These are phyloP conservation scores for Rhodamnia argentea DNA, from an alignment of 345 rosid species.

Conservation along the genomic window DNA sequence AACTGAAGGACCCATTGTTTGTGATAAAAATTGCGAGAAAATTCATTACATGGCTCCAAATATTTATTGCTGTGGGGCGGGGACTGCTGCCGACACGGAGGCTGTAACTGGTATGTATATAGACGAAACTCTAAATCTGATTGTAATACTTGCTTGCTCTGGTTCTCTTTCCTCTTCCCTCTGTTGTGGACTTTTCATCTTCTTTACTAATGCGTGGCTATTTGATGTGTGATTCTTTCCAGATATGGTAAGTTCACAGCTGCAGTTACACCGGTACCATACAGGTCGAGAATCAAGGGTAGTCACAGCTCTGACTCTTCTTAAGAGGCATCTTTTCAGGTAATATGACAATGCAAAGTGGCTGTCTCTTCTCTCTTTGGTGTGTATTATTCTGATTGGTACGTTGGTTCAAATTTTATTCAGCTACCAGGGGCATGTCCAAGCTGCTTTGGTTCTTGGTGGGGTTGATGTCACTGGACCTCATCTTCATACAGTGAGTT, in stretches of 20 bases:
- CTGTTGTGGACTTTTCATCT: background rate
- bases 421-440: constrained; percentile 16
- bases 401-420: background rate
- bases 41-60: constrained; percentile 99
- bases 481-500: constrained; percentile 14
- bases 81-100: constrained; percentile 97
- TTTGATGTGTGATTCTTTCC: background rate
- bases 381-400: background rate
- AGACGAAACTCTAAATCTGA: background rate
- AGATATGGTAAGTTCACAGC: constrained; percentile 18
- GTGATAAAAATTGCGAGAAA: constrained; percentile 97
- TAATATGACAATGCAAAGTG: background rate
- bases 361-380: background rate
- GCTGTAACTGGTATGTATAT: constrained; percentile 77
- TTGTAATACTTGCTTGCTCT: background rate
- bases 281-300: constrained; percentile 14
- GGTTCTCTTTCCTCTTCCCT: background rate
- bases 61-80: constrained; percentile 95
- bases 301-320: constrained; percentile 11
- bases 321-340: constrained; percentile 13
- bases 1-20: constrained; percentile 93
- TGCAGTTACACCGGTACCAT: constrained; percentile 12
- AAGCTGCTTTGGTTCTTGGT: constrained; percentile 16
- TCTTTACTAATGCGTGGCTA: background rate
- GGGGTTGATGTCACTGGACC: constrained; percentile 18